Base-by-base conservation (phyloP, 2,329 filamentous ascomycete species). In the Zasmidium citrigriseum region DNA sequence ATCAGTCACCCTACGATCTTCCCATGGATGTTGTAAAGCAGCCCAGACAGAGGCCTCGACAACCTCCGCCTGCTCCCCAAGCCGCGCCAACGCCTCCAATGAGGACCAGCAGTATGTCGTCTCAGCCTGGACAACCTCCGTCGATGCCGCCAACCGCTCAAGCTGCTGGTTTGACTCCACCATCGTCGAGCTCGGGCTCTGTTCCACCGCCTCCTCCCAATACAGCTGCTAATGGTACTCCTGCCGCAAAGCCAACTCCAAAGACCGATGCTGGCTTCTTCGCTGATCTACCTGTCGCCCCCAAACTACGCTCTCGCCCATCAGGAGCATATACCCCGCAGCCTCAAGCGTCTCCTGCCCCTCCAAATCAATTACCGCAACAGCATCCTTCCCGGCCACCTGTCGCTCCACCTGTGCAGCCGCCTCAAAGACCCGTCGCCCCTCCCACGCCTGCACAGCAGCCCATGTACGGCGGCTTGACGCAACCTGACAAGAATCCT, bases 1-100 rank as follows among this genome's bases (percentile, higher is more conserved):
- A 99, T 72, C 84, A 89, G 50, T 98, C 93, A 20, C 95, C 95
- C 0, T 99, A 97, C 68, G 96, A 99, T 76, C 81, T 99, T 20
- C 95, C 95, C 3, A 90, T 95, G 76, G 93, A 97, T 55, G 83
- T 99, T 25, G 84, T 89, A 24, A 89, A 89, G 23, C 34, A 41
- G 34, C 89, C 68, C 81, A 86, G 73, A 88, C 89, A 78, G 57
- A 71, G 76, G 50, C 62, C 63, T 70, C 76, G 34, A 66, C 64
- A 55, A 66, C 70, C 77, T 29, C 57, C 59, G 25, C 54, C 58
- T 18, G 45, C 59, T 24, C 29, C 54, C 7, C 49, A 53, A 51
- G 25, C 59, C 25, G 54, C 63, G 12, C 80, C 82, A 14, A 77
- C 81, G 34, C 85, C 86, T 14, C 69, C 70, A 3, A 81, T 82